A percentile compares a stretch with the other conserved stretches of the same genome.
These are phyloP conservation scores for Termitomyces eurrhizus DNA, from an alignment of 768 basidiomycete genomes.

Conservation along the genomic window DNA sequence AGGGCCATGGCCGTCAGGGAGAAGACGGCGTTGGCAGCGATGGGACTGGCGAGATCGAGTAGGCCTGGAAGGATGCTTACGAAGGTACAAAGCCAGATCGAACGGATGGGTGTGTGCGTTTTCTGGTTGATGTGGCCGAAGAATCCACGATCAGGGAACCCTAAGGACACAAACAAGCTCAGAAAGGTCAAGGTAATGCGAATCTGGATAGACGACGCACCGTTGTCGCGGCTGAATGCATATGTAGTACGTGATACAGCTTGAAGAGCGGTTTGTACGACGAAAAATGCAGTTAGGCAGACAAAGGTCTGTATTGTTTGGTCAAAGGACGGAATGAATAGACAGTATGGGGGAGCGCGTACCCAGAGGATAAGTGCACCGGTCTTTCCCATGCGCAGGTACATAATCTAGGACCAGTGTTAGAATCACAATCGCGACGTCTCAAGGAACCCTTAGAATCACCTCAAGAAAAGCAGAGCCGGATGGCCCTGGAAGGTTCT, in stretches of 20 bases:
- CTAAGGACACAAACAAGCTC: conserved; percentile 20
- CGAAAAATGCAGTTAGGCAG: conserved; percentile 85
- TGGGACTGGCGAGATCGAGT: conserved; percentile 70
- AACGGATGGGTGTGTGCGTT: conserved; percentile 74
- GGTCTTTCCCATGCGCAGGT: conserved; percentile 67
- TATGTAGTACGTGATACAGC: conserved; percentile 80
- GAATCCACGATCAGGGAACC: conserved; percentile 73
- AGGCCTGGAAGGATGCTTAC: conserved; percentile 67
- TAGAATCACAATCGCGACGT: neutral
- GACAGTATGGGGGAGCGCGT: conserved; percentile 1
- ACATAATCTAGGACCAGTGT: conserved; percentile 56
- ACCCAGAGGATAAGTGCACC: conserved; percentile 81
- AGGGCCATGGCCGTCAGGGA: conserved; percentile 76
- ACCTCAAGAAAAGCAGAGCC: conserved; percentile 72
- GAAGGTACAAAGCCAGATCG: conserved; percentile 71
- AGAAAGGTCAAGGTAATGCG: neutral
- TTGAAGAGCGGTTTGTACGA: conserved; percentile 76
- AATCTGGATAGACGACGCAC: conserved; percentile 25
- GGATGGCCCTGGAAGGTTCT: conserved; percentile 63
- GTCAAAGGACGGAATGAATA: neutral
- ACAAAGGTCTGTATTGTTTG: conserved; percentile 50
- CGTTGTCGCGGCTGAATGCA: conserved; percentile 80
- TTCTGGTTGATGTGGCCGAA: conserved; percentile 61
- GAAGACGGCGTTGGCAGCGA: conserved; percentile 80
- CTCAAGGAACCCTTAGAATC: neutral